phyloP scores from a whole-genome alignment of 805 yeast species.

The Nakazawaea siamensis region DNA sequence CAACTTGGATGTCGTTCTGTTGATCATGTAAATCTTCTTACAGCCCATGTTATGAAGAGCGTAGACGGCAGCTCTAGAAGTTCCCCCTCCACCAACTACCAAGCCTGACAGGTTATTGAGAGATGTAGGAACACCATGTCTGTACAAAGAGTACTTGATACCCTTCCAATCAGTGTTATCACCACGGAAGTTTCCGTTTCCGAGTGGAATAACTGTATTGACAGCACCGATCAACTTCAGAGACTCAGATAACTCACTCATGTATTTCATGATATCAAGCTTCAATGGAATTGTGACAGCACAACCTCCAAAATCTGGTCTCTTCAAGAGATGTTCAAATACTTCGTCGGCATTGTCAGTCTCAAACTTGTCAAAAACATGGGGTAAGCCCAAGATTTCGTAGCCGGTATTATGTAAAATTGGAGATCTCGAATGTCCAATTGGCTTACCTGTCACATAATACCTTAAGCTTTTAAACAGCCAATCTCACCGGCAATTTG shows the following conservation, averaged over 20 bases:
- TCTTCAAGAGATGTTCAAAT: slow-evolving; percentile 37
- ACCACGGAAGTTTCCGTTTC: slow-evolving; percentile 48
- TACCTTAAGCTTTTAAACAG: slow-evolving; percentile 49
- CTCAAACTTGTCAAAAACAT: slow-evolving; percentile 59
- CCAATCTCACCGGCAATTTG: slow-evolving; percentile 51
- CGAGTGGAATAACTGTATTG: slow-evolving; percentile 68
- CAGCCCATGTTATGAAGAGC: slow-evolving; percentile 81
- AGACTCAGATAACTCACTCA: slow-evolving; percentile 61
- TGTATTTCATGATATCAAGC: slow-evolving; percentile 62
- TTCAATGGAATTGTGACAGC: slow-evolving; percentile 94
- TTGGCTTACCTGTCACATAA: slow-evolving; percentile 75
- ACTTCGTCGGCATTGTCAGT: slow-evolving; percentile 56
- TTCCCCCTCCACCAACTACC: slow-evolving; percentile 96
- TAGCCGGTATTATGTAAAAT: slow-evolving; percentile 77
- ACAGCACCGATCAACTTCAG: slow-evolving; percentile 88
- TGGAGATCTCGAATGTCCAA: slow-evolving; percentile 86
- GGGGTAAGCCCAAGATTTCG: slow-evolving; percentile 68
- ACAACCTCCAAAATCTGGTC: slow-evolving; percentile 75
- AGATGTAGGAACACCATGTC: slow-evolving; percentile 49
- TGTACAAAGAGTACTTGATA: slow-evolving; percentile 56
- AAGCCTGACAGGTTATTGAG: slow-evolving; percentile 44
- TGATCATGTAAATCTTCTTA: slow-evolving; percentile 63
- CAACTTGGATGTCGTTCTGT: slow-evolving; percentile 69
- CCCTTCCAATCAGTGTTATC: slow-evolving; percentile 97
- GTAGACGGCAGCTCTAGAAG: slow-evolving; percentile 89